These are phyloP conservation scores for Pestalotiopsis sp. DNA, from an alignment of 2,329 filamentous ascomycete species.

Conservation along the genomic window DNA sequence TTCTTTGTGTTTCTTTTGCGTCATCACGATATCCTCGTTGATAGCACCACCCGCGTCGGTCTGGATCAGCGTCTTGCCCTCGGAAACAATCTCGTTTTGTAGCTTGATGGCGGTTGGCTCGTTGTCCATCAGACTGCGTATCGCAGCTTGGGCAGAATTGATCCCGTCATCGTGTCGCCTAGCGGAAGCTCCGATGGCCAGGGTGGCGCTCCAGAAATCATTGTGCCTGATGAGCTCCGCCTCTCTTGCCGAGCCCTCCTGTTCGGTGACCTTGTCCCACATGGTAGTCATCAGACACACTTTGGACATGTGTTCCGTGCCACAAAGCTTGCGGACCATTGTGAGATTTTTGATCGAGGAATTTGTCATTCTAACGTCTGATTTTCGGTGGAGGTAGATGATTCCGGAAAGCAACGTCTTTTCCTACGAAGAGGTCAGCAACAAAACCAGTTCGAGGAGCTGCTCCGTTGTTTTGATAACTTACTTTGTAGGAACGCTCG, in stretches of 20 bases:
- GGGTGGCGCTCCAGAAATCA: background rate
- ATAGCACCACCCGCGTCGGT: background rate
- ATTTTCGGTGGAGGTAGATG: background rate
- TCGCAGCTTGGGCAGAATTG: background rate
- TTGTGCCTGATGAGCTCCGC: background rate
- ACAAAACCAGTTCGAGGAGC: background rate
- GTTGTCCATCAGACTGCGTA: background rate
- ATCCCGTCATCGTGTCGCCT: background rate
- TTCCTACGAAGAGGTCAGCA: background rate
- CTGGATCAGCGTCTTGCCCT: background rate
- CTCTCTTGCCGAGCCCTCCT: background rate
- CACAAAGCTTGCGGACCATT: background rate
- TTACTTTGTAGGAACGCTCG: background rate
- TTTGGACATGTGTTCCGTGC: background rate
- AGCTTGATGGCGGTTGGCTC: background rate
- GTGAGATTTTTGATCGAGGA: background rate
- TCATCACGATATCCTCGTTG: no score
- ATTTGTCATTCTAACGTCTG: background rate
- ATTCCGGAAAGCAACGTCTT: background rate
- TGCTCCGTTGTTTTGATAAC: background rate
- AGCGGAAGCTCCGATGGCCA: background rate
- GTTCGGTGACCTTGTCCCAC: background rate
- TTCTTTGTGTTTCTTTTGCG: no score
- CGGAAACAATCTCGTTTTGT: background rate
- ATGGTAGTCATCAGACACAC: background rate